Percentiles rank a stretch among this genome's conserved stretches.
phyloP scores from a whole-genome alignment of 768 basidiomycete species.

The Leccinum aurantiacum region DNA sequence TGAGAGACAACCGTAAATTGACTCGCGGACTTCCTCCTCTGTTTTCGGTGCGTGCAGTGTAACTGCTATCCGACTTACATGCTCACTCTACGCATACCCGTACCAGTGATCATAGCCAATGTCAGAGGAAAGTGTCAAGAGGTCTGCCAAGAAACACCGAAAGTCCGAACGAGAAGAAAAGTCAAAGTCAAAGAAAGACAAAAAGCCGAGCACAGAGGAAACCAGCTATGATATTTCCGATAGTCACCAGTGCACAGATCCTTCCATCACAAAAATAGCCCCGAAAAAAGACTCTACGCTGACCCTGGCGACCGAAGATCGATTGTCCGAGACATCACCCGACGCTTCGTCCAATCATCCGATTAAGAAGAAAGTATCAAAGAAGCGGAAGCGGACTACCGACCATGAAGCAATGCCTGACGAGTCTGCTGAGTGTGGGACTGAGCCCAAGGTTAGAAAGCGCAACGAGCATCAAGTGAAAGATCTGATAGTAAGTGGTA shows the following conservation, averaged over 20 bases:
- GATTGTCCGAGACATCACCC: background rate
- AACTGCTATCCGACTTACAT: background rate
- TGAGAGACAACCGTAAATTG: conserved; percentile 13
- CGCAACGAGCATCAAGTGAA: conserved; percentile 6
- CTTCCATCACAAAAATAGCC: background rate
- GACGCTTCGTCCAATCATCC: background rate
- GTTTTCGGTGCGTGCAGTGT: background rate
- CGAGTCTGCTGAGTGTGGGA: background rate
- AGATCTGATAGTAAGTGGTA: conserved; percentile 5
- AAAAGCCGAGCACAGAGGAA: background rate
- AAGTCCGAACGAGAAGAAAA: conserved; percentile 2
- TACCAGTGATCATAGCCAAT: conserved; percentile 7
- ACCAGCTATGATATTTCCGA: background rate
- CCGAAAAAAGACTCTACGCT: background rate
- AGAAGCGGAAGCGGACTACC: conserved; percentile 18
- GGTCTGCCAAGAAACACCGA: background rate
- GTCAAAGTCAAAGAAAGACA: conserved; percentile 1
- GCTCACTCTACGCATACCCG: background rate
- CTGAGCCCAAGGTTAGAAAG: conserved; percentile 6
- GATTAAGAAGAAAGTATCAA: conserved; percentile 3
- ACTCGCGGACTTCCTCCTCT: background rate
- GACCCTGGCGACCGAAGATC: background rate
- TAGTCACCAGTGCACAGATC: background rate
- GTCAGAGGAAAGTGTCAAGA: conserved; percentile 8
- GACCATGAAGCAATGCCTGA: conserved; percentile 2